Base-by-base conservation (phyloP, 2,329 filamentous ascomycete species). In the Colletotrichum siamense region DNA sequence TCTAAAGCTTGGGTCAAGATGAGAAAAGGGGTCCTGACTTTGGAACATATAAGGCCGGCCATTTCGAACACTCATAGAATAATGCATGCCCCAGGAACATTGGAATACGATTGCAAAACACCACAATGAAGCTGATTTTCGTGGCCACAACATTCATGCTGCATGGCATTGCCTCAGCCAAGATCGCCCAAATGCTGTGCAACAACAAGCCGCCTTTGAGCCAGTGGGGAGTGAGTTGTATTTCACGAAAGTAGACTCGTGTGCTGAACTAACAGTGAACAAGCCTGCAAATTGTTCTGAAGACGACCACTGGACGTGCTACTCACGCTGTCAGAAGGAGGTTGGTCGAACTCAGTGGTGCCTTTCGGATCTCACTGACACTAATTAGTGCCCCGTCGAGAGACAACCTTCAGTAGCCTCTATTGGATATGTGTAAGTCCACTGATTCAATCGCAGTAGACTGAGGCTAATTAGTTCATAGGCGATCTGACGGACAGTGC, bases 361-460 rank as follows among this genome's bases (percentile, higher is more conserved):
- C 44, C 44, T 1, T 7, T 3, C 0, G 0, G 44, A 52, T 0
- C n/a, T 52, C 0, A 52, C n/a, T 52, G n/a, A 52, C n/a, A 22
- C 0, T 8, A 8, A 13, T 5, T 2, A 52, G n/a, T 52, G 44
- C 44, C 44, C 44, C 10, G 44, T 52, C 1, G n/a, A 22, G 6
- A 52, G 44, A 52, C 44, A 52, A 2, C 44, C 44, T 2, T 52
- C 44, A 24, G n/a, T 24, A 1, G 44, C 44, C 2, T 52, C 44
- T 52, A 52, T 52, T 1, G 44, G 44, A 8, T 52, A 52, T 52
- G 6, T 5, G 44, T 52, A 49, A 49, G 39, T 44, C 5, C 18
- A 8, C 39, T 44, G 16, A n/a, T n/a, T 18, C 8, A 34, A 34
- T 34, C 16, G 18, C 39, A 3, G 18, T 1, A 44, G 18, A 5